A percentile compares a stretch with the other conserved stretches of the same genome.
Evolutionary conservation across 305 asterid species (phyloP).

Genomic region (Fraxinus sp.): DNA sequence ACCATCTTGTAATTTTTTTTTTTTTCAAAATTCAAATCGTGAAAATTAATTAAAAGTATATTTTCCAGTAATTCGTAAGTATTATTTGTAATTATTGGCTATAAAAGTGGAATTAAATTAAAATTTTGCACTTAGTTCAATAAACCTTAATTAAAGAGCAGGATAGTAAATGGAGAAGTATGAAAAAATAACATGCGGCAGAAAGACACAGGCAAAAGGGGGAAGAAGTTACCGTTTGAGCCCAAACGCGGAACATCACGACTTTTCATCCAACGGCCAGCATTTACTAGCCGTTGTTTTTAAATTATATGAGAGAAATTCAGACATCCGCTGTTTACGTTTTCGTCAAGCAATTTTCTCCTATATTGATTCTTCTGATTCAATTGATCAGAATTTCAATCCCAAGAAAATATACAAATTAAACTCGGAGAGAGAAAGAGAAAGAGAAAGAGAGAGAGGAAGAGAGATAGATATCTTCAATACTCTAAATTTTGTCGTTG

Average conservation of each 20-base stretch:
- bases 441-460: not conserved
- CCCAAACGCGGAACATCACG: conserved; percentile 31
- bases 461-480: not conserved
- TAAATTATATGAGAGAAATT: conserved; percentile 33
- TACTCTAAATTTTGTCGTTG: conserved; percentile 18
- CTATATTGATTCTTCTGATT: conserved; percentile 12
- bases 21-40: not conserved
- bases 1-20: not conserved
- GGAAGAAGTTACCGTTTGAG: conserved; percentile 38
- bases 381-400: conserved; percentile 11
- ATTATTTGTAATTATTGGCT: not conserved
- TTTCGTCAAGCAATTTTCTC: not conserved
- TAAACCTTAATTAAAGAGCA: conserved; percentile 13
- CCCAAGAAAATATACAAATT: not conserved
- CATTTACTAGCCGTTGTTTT: conserved; percentile 74
- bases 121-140: conserved; percentile 16
- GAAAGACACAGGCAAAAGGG: not conserved
- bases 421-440: conserved; percentile 14
- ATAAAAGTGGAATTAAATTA: not conserved
- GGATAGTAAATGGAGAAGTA: conserved; percentile 17
- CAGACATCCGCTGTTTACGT: conserved; percentile 55
- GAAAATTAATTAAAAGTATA: not conserved
- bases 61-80: not conserved
- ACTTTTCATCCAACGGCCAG: conserved; percentile 53
- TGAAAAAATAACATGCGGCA: conserved; percentile 22